Percentiles rank a stretch among this genome's conserved stretches.
These are phyloP conservation scores for Tolypocladium pustulatum DNA, from an alignment of 2,329 filamentous ascomycete species.

Conservation along the genomic window DNA sequence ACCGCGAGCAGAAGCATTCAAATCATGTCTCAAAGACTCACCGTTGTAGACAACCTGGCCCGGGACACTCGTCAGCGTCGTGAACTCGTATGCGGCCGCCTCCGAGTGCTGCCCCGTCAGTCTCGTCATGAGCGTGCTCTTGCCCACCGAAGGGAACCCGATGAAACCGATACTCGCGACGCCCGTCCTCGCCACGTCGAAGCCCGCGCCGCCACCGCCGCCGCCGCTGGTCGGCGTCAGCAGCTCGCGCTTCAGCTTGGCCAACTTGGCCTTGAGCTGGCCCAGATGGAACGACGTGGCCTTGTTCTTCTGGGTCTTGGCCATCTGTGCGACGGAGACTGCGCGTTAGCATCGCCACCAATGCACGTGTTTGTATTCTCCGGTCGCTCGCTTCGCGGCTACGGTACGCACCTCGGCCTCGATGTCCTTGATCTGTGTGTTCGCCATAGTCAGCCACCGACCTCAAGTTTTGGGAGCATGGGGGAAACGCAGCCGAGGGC, in stretches of 20 bases:
- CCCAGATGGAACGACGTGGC: constrained; percentile 87
- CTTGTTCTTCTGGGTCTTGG: constrained; percentile 95
- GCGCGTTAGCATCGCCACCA: neutral
- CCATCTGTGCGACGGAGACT: constrained; percentile 52
- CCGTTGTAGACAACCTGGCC: constrained; percentile 93
- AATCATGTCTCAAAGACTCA: constrained; percentile 16
- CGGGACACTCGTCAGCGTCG: constrained; percentile 91
- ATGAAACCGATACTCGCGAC: constrained; percentile 97
- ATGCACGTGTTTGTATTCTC: neutral
- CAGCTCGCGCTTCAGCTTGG: constrained; percentile 93
- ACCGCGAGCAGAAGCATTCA: neutral
- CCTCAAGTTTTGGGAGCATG: neutral
- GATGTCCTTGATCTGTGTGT: constrained; percentile 78
- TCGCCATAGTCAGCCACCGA: neutral
- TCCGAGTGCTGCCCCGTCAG: constrained; percentile 96
- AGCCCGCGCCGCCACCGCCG: constrained; percentile 76
- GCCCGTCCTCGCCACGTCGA: constrained; percentile 95
- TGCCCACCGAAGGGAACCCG: constrained; percentile 95
- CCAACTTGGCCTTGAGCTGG: constrained; percentile 95
- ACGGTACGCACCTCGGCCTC: constrained; percentile 69
- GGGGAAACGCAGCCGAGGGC: neutral
- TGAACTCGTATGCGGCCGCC: constrained; percentile 96
- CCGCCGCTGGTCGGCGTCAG: constrained; percentile 77
- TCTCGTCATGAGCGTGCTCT: constrained; percentile 93
- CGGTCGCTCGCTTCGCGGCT: neutral